Evolutionary conservation across 345 rosid genomes (phyloP), one percentile per base, ranked within the genome.

Genomic region (Linum trigynum): DNA sequence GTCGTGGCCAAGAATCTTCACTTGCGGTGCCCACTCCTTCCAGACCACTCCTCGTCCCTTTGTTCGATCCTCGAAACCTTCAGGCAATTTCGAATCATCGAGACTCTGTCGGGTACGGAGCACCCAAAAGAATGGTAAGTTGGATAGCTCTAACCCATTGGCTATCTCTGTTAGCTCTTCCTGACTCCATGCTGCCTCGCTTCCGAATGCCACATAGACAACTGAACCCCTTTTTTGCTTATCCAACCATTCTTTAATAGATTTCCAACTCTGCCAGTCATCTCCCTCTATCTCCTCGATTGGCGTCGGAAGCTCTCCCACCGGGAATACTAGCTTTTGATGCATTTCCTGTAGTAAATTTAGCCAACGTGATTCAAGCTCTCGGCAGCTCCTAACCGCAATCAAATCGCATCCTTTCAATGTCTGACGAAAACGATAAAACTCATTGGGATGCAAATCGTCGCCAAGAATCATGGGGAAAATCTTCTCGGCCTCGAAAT

Each of bases 1-100:
- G 16, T 65, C 74, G 58, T 81, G 85, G 36, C 73, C 63, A 35
- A 81, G 62, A 40, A 78, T 76, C 59, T 61, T 72, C 36, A 71
- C 67, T 37, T 45, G 51, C 3, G 51, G 15, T 78, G 80, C 85
- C 85, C 78, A 0, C 75, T 72, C 14, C 42, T 65, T 23, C 72
- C 69, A 55, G 76, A 51, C 63, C 73, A 17, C 1, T 82, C 85
- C 1, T 70, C 32, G 72, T 5, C 66, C 76, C 40, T 64, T 3
- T 37, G 72, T 57, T 69, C 78, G 66, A 35, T 73, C 69, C 63
- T 66, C 71, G 38, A 68, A 76, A 59, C 85, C 80, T 0, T 74
- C 70, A 12, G 80, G 81, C 43, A 76, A 38, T 64, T 56, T 7
- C 62, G 62, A 16, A 15, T 38, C 64, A 1, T 14, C 48, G 14